Conservation (phyloP, 1,139 yeast genomes). For the Kodamaea suecica region DNA sequence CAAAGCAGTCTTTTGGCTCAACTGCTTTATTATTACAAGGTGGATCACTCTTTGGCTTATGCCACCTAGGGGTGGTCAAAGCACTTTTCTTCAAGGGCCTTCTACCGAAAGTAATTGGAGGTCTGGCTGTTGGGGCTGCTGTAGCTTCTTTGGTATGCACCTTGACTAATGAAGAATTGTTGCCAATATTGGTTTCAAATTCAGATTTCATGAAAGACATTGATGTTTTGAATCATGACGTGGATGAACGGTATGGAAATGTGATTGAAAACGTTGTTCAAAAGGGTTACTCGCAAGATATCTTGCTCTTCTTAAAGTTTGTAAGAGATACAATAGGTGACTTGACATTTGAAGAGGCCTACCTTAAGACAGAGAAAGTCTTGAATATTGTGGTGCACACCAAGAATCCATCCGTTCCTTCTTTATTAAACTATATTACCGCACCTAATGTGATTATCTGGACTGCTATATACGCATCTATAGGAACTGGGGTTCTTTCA, state of each 20-base stretch:
- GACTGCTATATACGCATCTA: constrained; percentile 77
- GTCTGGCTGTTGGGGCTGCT: constrained; percentile 91
- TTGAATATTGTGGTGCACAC: constrained; percentile 89
- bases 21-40: constrained; percentile 91
- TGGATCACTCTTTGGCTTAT: constrained; percentile 88
- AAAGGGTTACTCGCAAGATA: constrained; percentile 84
- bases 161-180: constrained; percentile 53
- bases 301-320: constrained; percentile 71
- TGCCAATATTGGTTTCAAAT: constrained; percentile 45
- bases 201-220: constrained; percentile 52
- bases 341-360: constrained; percentile 91
- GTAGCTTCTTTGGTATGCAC: constrained; percentile 85
- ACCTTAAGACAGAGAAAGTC: constrained; percentile 76
- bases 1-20: constrained; percentile 84
- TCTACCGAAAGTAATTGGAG: constrained; percentile 84
- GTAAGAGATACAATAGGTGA: constrained; percentile 78
- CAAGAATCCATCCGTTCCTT: constrained; percentile 66
- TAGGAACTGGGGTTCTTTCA: constrained; percentile 64
- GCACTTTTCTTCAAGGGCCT: constrained; percentile 71
- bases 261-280: constrained; percentile 62
- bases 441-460: constrained; percentile 92
- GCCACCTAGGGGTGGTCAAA: constrained; percentile 89
- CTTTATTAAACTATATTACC: constrained; percentile 81
- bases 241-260: constrained; percentile 63
- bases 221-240: constrained; percentile 49